Evolutionary conservation across 2,329 filamentous ascomycete species (phyloP).

Genomic region (Aaosphaeria arxii): DNA sequence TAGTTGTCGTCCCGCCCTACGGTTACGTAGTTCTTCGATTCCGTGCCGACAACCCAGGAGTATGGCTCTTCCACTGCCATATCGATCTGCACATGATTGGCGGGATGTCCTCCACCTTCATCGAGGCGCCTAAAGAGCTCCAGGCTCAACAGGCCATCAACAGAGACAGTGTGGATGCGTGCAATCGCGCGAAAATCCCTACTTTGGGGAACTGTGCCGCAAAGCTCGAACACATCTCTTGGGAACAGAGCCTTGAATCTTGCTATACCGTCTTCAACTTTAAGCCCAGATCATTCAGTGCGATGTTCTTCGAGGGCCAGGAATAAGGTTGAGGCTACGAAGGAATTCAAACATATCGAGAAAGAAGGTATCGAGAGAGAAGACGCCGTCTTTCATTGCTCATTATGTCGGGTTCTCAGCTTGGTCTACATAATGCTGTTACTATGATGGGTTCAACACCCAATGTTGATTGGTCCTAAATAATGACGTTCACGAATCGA

Average conservation of each 20-base stretch:
- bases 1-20: slow-evolving; percentile 42
- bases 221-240: slow-evolving; percentile 9
- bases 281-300: too few species aligned
- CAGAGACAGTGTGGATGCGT: slow-evolving; percentile 9
- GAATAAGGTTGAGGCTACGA: too few species aligned
- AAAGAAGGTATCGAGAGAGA: too few species aligned
- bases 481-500: too few species aligned
- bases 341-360: too few species aligned
- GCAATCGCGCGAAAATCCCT: slow-evolving; percentile 4
- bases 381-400: too few species aligned
- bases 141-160: slow-evolving; percentile 13
- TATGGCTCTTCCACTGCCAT: slow-evolving; percentile 37
- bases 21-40: slow-evolving; percentile 42
- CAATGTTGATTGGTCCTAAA: too few species aligned
- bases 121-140: slow-evolving; percentile 24
- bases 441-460: too few species aligned
- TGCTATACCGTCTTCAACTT: slow-evolving; percentile 28
- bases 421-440: too few species aligned
- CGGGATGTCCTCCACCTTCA: slow-evolving; percentile 26
- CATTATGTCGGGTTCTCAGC: too few species aligned
- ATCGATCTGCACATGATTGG: slow-evolving; percentile 30
- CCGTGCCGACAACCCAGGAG: slow-evolving; percentile 35
- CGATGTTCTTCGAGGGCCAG: too few species aligned
- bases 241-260: slow-evolving; percentile 11
- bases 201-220: slow-evolving; percentile 22